These are phyloP conservation scores for Naumovozyma baii DNA, from an alignment of 805 yeast species.

Conservation along the genomic window DNA sequence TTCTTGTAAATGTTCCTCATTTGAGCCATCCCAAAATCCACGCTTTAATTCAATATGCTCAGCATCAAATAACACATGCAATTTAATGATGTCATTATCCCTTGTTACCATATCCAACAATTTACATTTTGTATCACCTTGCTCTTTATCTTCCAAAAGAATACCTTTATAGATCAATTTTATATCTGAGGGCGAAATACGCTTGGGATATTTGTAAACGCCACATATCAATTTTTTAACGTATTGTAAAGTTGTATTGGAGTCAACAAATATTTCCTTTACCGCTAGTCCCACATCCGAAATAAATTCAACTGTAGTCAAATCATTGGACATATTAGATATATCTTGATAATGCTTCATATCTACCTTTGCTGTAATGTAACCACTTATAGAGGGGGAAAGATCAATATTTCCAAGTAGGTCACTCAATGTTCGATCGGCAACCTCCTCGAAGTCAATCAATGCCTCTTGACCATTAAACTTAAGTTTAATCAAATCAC, in stretches of 20 bases:
- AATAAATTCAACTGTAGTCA: conserved; percentile 13
- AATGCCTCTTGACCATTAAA: conserved; percentile 16
- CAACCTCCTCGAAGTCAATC: conserved; percentile 8
- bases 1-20: background rate
- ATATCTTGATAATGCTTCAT: conserved; percentile 15
- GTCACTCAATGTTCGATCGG: conserved; percentile 3
- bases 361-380: conserved; percentile 24
- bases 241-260: conserved; percentile 19
- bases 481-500: conserved; percentile 17
- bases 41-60: conserved; percentile 17
- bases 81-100: background rate
- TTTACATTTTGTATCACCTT: background rate
- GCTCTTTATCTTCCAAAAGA: conserved; percentile 9
- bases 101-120: background rate
- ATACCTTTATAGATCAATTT: conserved; percentile 24
- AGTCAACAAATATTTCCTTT: conserved; percentile 14
- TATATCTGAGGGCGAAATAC: conserved; percentile 16
- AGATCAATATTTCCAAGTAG: conserved; percentile 19
- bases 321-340: conserved; percentile 3
- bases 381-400: conserved; percentile 25
- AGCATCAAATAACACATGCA: conserved; percentile 1
- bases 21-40: conserved; percentile 22
- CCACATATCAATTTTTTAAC: conserved; percentile 22
- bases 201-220: conserved; percentile 15
- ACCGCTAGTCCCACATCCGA: conserved; percentile 19